These are phyloP conservation scores for Acanthamoeba lenticulata DNA, from an alignment of 208 protist species.

Conservation along the genomic window DNA sequence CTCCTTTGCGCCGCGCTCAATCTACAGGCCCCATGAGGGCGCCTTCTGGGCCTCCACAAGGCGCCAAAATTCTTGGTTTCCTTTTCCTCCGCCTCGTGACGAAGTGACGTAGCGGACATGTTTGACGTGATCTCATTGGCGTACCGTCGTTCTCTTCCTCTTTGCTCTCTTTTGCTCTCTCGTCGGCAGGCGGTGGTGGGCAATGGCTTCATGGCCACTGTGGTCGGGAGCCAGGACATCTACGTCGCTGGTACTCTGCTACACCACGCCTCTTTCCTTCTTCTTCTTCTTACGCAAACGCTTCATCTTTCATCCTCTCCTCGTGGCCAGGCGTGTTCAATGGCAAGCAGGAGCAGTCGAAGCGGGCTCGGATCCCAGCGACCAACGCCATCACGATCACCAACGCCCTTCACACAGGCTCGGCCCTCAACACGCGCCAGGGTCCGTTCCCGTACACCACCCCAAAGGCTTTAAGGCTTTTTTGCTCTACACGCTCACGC, in stretches of 20 bases:
- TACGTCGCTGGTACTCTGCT: background rate
- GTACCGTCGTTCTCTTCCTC: too few relatives aligned
- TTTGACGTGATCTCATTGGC: too few relatives aligned
- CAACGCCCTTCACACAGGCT: background rate
- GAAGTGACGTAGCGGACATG: too few relatives aligned
- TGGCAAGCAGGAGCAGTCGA: background rate
- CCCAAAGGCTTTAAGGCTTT: background rate
- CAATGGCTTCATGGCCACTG: background rate
- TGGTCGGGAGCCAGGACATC: background rate
- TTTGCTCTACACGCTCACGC: background rate
- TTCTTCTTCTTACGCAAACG: background rate
- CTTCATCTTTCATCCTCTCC: background rate
- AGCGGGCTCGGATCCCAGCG: background rate
- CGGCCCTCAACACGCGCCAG: background rate
- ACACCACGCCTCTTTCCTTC: background rate
- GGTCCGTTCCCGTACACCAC: background rate
- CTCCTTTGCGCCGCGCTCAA: too few relatives aligned
- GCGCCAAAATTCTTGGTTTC: too few relatives aligned
- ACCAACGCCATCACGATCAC: background rate
- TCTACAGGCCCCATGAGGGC: too few relatives aligned
- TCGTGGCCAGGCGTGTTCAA: background rate
- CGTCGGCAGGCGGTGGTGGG: background rate
- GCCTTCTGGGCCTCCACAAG: too few relatives aligned
- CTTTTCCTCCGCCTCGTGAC: too few relatives aligned
- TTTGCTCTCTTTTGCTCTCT: too few relatives aligned